A percentile compares a stretch with the other conserved stretches of the same genome.
phyloP scores from a whole-genome alignment of 176 grass and related monocot species.

The Oryza glaberrima region DNA sequence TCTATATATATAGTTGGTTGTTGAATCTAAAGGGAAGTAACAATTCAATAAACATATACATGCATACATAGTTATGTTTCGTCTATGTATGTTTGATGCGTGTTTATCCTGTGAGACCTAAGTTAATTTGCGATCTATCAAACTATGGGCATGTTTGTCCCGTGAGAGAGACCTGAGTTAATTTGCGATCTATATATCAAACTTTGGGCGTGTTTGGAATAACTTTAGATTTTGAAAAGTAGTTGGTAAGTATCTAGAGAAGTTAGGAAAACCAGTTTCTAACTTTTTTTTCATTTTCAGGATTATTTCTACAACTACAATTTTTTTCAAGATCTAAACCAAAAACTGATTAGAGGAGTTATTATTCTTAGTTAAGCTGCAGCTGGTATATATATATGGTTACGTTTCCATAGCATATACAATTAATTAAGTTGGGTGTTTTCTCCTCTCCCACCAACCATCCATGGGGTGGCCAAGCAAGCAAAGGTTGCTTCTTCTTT shows the following conservation, averaged over 20 bases:
- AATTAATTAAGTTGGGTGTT: conserved; percentile 19
- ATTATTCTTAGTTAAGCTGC: too few relatives aligned
- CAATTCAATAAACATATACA: neutral
- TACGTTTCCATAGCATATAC: neutral
- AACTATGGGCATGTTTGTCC: conserved; percentile 1
- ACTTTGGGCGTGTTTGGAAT: too few relatives aligned
- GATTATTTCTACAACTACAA: too few relatives aligned
- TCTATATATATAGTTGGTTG: neutral
- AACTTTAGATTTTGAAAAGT: too few relatives aligned
- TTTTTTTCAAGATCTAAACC: too few relatives aligned
- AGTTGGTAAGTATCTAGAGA: too few relatives aligned
- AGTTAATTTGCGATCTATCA: neutral
- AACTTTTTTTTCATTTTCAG: too few relatives aligned
- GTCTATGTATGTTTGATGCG: neutral
- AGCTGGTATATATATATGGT: too few relatives aligned
- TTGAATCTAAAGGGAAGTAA: neutral
- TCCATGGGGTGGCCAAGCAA: neutral
- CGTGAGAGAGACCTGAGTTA: neutral
- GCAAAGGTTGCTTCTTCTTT: conserved; percentile 40
- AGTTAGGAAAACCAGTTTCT: too few relatives aligned
- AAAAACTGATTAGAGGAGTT: too few relatives aligned
- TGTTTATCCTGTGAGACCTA: conserved; percentile 22
- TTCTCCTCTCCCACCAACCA: conserved; percentile 23
- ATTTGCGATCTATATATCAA: neutral
- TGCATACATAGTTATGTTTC: neutral